These are phyloP conservation scores for Leptographium flavum DNA, from an alignment of 2,329 filamentous ascomycete genomes.

Conservation along the genomic window DNA sequence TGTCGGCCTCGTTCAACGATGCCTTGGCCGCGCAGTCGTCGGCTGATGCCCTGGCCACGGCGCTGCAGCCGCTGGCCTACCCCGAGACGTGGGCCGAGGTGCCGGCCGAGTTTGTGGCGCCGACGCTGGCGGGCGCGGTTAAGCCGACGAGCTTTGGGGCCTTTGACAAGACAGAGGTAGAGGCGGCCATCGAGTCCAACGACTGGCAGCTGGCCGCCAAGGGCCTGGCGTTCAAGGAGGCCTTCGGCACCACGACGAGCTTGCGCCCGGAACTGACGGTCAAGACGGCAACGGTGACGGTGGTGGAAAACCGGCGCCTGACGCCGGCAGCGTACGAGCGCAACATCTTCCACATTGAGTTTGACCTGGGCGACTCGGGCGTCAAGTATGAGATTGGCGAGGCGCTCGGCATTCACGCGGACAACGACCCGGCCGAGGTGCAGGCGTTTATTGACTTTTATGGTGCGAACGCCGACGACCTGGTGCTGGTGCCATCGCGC, in stretches of 20 bases:
- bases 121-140: conserved; percentile 46
- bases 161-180: conserved; percentile 62
- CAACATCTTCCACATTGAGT: conserved; percentile 99
- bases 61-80: conserved; percentile 26
- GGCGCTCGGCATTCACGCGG: conserved; percentile 87
- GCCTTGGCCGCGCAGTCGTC: conserved; percentile 35
- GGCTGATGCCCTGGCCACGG: conserved; percentile 53
- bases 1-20: conserved; percentile 42
- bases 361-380: conserved; percentile 81
- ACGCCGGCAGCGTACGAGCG: conserved; percentile 83
- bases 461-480: conserved; percentile 63
- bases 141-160: conserved; percentile 68
- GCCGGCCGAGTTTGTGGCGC: conserved; percentile 39
- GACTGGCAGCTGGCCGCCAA: conserved; percentile 79
- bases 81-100: conserved; percentile 68
- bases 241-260: conserved; percentile 57
- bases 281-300: conserved; percentile 75
- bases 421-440: conserved; percentile 73
- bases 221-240: conserved; percentile 86
- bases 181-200: conserved; percentile 49
- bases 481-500: conserved; percentile 83
- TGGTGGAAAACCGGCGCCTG: conserved; percentile 90
- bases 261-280: conserved; percentile 77
- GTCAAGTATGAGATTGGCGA: conserved; percentile 96
- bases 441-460: conserved; percentile 82